Evolutionary conservation across 2,329 filamentous ascomycete species (phyloP).

Genomic region (Xylaria sp.): DNA sequence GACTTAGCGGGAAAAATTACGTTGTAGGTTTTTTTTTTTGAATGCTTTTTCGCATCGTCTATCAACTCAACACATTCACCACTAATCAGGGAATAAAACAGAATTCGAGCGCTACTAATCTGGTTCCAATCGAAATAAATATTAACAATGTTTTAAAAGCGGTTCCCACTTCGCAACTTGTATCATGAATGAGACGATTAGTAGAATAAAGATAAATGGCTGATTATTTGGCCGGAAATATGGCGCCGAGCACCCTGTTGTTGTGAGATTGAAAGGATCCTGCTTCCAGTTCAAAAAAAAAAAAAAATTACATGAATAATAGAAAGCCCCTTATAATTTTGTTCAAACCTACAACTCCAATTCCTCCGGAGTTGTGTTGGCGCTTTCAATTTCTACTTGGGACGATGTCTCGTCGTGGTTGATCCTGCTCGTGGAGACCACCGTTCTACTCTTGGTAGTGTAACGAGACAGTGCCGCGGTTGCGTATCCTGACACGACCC

Average conservation of each 20-base stretch:
- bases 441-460: constrained; percentile 18
- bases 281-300: not conserved
- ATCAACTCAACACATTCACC: no score
- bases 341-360: not conserved
- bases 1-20: no score
- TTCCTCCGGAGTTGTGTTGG: constrained; percentile 10
- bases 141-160: no score
- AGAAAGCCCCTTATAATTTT: not conserved
- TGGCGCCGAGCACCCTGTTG: not conserved
- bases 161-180: no score
- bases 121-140: no score
- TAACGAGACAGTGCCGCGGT: constrained; percentile 18
- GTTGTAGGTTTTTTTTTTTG: no score
- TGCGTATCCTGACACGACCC: constrained; percentile 12
- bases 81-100: no score
- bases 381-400: constrained; percentile 17
- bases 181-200: no score
- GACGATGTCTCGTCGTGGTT: constrained; percentile 20
- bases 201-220: not conserved
- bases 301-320: not conserved
- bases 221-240: not conserved
- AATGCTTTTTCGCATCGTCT: no score
- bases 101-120: no score
- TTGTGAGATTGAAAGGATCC: not conserved
- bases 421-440: constrained; percentile 20